A percentile compares a stretch with the other conserved stretches of the same genome.
Conservation (phyloP, 2,329 filamentous ascomycete genomes). For the Cercospora brassicicola region DNA sequence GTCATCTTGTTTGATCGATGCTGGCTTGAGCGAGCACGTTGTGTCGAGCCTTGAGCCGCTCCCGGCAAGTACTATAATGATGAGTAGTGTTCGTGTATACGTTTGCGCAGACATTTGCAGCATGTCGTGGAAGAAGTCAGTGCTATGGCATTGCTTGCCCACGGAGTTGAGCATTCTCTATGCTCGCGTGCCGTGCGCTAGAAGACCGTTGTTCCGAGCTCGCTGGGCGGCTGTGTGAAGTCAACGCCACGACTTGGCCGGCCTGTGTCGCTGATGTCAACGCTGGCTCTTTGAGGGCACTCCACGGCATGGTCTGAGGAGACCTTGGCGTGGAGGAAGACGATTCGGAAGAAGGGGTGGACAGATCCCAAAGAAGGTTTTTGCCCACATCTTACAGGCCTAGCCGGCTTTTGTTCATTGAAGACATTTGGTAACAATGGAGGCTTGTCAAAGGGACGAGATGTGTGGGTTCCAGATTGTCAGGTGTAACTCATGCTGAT, state of each 20-base stretch:
- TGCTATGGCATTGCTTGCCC: neutral
- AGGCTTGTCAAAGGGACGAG: neutral
- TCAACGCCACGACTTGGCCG: neutral
- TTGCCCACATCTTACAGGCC: neutral
- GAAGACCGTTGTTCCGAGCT: neutral
- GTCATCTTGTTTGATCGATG: neutral
- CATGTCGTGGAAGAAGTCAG: neutral
- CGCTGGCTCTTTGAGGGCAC: neutral
- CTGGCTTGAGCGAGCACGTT: neutral
- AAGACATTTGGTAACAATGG: neutral
- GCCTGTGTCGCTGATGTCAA: neutral
- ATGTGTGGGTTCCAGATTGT: neutral
- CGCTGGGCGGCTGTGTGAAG: neutral
- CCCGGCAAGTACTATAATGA: neutral
- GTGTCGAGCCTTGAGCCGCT: neutral
- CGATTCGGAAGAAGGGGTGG: neutral
- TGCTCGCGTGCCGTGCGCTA: neutral
- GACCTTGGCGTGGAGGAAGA: neutral
- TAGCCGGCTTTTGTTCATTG: neutral
- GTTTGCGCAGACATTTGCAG: neutral
- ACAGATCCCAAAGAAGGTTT: neutral
- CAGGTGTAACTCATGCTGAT: neutral
- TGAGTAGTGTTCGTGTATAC: neutral
- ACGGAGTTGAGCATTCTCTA: neutral
- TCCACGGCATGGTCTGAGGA: neutral